Evolutionary conservation across 441 rosid genomes (phyloP).

Genomic region (Iberis amara): DNA sequence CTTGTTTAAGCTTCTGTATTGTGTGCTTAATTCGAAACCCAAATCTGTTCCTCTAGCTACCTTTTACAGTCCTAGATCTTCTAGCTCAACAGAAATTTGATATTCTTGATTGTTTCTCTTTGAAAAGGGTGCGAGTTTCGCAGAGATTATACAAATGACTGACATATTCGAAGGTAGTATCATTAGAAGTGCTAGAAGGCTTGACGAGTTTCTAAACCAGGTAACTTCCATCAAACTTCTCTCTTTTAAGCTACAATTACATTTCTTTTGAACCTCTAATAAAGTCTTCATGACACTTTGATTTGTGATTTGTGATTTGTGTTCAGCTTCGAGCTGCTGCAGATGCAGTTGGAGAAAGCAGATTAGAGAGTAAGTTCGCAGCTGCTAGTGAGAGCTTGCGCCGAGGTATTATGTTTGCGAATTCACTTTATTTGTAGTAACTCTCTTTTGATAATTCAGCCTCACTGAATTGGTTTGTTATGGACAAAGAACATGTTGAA

Average conservation of each 20-base stretch:
- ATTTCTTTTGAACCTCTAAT: conserved; percentile 2
- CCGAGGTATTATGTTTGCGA: conserved; percentile 94
- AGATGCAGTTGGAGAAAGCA: conserved; percentile 78
- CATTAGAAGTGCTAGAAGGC: conserved; percentile 86
- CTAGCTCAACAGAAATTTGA: conserved; percentile 16
- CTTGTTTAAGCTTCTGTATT: neutral
- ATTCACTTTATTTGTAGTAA: conserved; percentile 68
- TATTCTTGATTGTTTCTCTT: conserved; percentile 22
- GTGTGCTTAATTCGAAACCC: too few relatives aligned
- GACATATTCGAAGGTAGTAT: conserved; percentile 97
- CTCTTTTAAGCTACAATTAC: conserved; percentile 8
- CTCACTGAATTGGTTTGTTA: neutral
- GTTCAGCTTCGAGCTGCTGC: conserved; percentile 81
- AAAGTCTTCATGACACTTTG: conserved; percentile 7
- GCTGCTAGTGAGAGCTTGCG: conserved; percentile 90
- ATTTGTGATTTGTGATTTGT: conserved; percentile 10
- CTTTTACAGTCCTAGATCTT: conserved; percentile 11
- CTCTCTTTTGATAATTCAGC: neutral
- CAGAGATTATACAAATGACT: conserved; percentile 89
- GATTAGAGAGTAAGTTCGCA: conserved; percentile 68
- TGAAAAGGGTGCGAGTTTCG: conserved; percentile 74
- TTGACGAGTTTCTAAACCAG: conserved; percentile 95
- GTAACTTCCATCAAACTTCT: conserved; percentile 34
- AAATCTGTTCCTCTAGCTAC: too few relatives aligned
- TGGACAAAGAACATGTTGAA: neutral